Percentiles rank a stretch among this genome's conserved stretches.
These are phyloP conservation scores for Geranomyces michiganensis DNA, from an alignment of 192 early-diverging fungal species.

Conservation along the genomic window DNA sequence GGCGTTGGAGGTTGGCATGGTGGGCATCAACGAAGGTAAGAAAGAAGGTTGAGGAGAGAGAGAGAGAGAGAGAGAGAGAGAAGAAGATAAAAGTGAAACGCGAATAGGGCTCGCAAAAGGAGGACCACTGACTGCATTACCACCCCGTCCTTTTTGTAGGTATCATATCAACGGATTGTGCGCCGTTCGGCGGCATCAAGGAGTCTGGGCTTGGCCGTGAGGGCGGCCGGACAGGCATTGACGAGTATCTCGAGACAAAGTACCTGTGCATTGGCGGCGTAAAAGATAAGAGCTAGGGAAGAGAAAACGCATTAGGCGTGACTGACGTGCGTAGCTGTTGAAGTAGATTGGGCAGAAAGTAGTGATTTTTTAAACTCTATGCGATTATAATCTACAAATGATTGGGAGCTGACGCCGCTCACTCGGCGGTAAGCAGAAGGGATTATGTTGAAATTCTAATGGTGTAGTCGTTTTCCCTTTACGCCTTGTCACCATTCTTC, in stretches of 20 bases:
- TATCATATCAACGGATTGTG: constrained; percentile 46
- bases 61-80: too few species aligned
- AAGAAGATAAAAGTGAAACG: too few species aligned
- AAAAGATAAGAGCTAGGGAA: background rate
- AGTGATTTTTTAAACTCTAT: too few species aligned
- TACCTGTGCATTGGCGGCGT: constrained; percentile 55
- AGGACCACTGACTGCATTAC: background rate
- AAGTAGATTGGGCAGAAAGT: too few species aligned
- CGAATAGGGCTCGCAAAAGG: background rate
- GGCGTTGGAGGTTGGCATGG: constrained; percentile 82
- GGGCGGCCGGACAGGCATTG: constrained; percentile 66
- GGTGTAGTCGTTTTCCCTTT: too few species aligned
- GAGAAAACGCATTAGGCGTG: too few species aligned
- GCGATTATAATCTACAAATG: too few species aligned
- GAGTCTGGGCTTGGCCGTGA: constrained; percentile 74
- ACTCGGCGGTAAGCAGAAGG: too few species aligned
- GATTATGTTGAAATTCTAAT: too few species aligned
- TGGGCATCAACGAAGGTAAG: constrained; percentile 81
- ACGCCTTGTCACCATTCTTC: background rate
- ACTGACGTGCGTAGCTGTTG: too few species aligned
- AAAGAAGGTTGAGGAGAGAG: too few species aligned
- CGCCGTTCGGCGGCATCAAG: constrained; percentile 80
- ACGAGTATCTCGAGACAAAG: constrained; percentile 71
- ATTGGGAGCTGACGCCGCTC: too few species aligned
- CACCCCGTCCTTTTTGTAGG: constrained; percentile 4